Percentiles rank a stretch among this genome's conserved stretches.
Conservation (phyloP, 768 basidiomycete genomes). For the Mycena floridula region DNA sequence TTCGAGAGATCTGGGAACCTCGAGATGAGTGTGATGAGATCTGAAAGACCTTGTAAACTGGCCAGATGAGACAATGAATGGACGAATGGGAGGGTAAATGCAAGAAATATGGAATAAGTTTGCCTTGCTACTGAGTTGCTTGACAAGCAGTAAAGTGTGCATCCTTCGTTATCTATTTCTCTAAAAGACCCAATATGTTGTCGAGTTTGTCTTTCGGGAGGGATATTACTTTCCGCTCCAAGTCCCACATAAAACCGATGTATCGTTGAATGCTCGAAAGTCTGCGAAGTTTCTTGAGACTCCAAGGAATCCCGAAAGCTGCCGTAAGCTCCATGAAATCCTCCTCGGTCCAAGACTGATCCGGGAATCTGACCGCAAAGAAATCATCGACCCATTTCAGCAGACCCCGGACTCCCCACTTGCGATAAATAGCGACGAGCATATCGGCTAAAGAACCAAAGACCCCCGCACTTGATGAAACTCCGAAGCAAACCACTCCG, state of each 20-base stretch:
- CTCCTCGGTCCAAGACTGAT: conserved; percentile 20
- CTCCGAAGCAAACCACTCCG: conserved; percentile 23
- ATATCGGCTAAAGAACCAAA: conserved; percentile 29
- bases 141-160: conserved; percentile 11
- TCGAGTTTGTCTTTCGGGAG: conserved; percentile 18
- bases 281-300: conserved; percentile 13
- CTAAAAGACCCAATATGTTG: conserved; percentile 8
- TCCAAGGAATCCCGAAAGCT: conserved; percentile 26
- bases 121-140: conserved; percentile 21
- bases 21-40: conserved; percentile 8
- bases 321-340: conserved; percentile 21
- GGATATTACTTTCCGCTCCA: conserved; percentile 12
- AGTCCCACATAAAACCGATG: conserved; percentile 31
- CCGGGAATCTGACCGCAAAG: no score
- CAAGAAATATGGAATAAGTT: conserved; percentile 22
- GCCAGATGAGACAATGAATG: conserved; percentile 16
- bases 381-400: no score
- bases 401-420: no score
- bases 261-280: conserved; percentile 18
- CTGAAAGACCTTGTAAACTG: conserved; percentile 15
- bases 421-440: no score
- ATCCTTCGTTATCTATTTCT: conserved; percentile 4
- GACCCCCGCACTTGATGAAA: conserved; percentile 24
- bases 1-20: conserved; percentile 1
- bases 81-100: conserved; percentile 19